Conservation (phyloP, 73 alveolate genomes). For the Tetrahymena borealis region DNA sequence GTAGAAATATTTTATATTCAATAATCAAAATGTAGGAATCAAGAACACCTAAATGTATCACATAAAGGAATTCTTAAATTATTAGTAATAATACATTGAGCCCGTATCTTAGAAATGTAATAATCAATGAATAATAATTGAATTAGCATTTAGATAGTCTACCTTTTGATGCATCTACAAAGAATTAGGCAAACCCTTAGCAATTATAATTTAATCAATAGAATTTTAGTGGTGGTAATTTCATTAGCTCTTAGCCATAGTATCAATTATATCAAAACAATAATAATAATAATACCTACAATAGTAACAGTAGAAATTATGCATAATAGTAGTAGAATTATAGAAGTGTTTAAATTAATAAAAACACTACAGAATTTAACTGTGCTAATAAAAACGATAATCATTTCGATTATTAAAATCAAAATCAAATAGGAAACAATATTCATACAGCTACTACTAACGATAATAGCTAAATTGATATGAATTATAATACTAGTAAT, state of each 20-base stretch:
- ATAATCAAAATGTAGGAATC: not conserved
- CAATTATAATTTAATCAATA: not conserved
- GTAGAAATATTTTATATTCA: not conserved
- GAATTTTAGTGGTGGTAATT: not conserved
- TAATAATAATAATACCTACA: not conserved
- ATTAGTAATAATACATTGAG: not conserved
- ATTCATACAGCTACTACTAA: no score
- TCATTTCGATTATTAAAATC: not conserved
- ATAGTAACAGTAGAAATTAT: not conserved
- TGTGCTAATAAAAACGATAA: not conserved
- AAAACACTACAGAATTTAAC: not conserved
- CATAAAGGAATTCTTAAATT: not conserved
- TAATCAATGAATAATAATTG: not conserved
- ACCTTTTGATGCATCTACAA: not conserved
- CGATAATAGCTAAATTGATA: no score
- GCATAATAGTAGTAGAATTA: not conserved
- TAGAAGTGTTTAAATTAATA: not conserved
- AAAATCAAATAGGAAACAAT: not conserved
- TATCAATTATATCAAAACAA: not conserved
- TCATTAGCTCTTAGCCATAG: not conserved
- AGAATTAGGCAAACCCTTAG: not conserved
- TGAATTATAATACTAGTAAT: no score
- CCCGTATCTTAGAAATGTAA: not conserved
- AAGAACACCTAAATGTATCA: not conserved
- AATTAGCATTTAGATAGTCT: not conserved